Conservation (phyloP, 352 stramenopile species). For the Discostella stelligera region DNA sequence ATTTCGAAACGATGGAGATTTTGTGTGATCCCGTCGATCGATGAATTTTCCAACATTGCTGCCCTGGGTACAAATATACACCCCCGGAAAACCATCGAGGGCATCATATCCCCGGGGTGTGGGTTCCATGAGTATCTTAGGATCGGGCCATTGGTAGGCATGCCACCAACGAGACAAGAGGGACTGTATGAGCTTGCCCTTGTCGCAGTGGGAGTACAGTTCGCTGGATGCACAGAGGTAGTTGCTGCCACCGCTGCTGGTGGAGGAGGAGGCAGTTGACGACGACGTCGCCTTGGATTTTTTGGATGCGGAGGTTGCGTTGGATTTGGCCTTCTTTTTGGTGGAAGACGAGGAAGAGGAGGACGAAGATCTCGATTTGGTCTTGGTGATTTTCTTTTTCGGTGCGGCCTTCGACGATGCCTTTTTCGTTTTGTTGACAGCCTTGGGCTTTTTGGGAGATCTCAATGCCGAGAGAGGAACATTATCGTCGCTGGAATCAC, state of each 20-base stretch:
- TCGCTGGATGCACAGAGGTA: slow-evolving; percentile 52
- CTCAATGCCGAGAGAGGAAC: slow-evolving; percentile 64
- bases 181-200: slow-evolving; percentile 76
- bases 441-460: slow-evolving; percentile 54
- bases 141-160: slow-evolving; percentile 76
- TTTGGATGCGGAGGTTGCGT: slow-evolving; percentile 1
- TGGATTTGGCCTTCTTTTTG: slow-evolving; percentile 22
- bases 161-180: slow-evolving; percentile 84
- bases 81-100: slow-evolving; percentile 80
- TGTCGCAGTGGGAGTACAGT: slow-evolving; percentile 67
- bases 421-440: slow-evolving; percentile 24
- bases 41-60: slow-evolving; percentile 74
- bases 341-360: neutral
- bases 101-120: slow-evolving; percentile 70
- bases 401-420: slow-evolving; percentile 30
- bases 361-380: slow-evolving; percentile 30
- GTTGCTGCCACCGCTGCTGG: slow-evolving; percentile 14
- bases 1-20: slow-evolving; percentile 75
- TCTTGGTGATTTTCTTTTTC: slow-evolving; percentile 43
- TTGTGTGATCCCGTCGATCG: slow-evolving; percentile 67
- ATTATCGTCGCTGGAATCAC: slow-evolving; percentile 65
- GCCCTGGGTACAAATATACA: slow-evolving; percentile 77
- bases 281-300: neutral
- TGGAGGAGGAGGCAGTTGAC: slow-evolving; percentile 8
- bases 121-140: slow-evolving; percentile 31